These are phyloP conservation scores for Paecilomyces dactylethromorphus DNA, from an alignment of 2,329 filamentous ascomycete genomes.

Conservation along the genomic window DNA sequence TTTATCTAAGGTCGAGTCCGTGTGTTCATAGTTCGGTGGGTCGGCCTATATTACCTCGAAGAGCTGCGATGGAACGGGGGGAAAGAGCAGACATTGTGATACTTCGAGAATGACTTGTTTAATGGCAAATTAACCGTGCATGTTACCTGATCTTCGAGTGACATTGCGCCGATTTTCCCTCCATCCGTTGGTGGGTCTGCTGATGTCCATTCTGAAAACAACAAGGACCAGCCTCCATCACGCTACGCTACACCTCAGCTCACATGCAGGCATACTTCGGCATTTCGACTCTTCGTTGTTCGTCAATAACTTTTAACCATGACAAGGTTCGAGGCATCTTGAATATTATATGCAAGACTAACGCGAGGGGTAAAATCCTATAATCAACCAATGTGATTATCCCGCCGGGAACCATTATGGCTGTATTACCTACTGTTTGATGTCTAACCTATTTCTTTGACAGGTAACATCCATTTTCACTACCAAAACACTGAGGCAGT, in stretches of 20 bases:
- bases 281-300: too few relatives aligned
- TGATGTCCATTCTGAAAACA: too few relatives aligned
- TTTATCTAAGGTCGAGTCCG: not conserved
- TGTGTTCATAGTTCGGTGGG: not conserved
- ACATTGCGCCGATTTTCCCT: not conserved
- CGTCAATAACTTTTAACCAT: too few relatives aligned
- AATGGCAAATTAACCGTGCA: not conserved
- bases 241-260: too few relatives aligned
- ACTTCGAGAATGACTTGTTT: not conserved
- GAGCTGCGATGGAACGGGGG: not conserved
- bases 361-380: too few relatives aligned
- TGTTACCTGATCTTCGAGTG: not conserved
- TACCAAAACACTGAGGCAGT: not conserved
- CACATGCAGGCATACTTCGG: too few relatives aligned
- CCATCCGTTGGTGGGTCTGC: not conserved
- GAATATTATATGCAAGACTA: too few relatives aligned
- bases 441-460: not conserved
- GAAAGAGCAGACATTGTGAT: not conserved
- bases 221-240: too few relatives aligned
- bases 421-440: too few relatives aligned
- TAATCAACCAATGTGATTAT: too few relatives aligned
- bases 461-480: not conserved
- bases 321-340: too few relatives aligned
- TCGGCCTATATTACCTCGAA: not conserved
- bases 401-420: too few relatives aligned